Base-by-base conservation (phyloP, 768 basidiomycete genomes). In the Boletellus ananiceps region DNA sequence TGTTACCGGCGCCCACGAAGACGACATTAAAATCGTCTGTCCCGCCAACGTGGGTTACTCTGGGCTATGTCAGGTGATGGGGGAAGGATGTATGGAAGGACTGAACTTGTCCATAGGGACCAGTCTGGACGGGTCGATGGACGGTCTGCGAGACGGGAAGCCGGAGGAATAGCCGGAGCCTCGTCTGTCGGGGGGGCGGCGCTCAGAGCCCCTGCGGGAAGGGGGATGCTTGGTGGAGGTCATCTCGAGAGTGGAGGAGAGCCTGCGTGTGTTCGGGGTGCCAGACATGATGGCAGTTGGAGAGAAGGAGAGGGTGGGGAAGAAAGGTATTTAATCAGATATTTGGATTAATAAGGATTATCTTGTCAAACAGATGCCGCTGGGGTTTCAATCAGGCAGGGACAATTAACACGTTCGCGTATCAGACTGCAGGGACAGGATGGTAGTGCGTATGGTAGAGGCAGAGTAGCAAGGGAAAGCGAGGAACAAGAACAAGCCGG, bases 1-100 rank as follows among this genome's bases (percentile, higher is more conserved):
- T 94, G 72, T 96, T 95, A 14, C 93, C 94, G 23, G 94, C 94
- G 44, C 94, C 94, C 58, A 98, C 76, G 69, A 95, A 93, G 66
- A 95, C 82, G 46, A 98, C 84, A 67, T 96, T 95, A 78, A 96
- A 96, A 62, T 85, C 76, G 57, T 86, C 81, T 41, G 80, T 69
- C 14, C 83, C 84, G 46, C 74, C 74, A 46, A 82, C 63, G 42
- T 79, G 75, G 56, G 70, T 69, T 47, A 70, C 65, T 64, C 79
- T 83, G 68, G 63, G 41, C 0, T 8, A 3, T 53, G 48, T 59
- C 40, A 54, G 47, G 15, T 6, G 47, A 51, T 4, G 45, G 47
- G 23, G 13, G 19, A 0, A 5, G 4, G 29, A 39, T 42, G 42
- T 29, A 47, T 0, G 49, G 53, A 12, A 50, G 56, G 40, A 47